Conservation (phyloP, 2,329 filamentous ascomycete species). For the Sclerotiophoma versabilis region DNA sequence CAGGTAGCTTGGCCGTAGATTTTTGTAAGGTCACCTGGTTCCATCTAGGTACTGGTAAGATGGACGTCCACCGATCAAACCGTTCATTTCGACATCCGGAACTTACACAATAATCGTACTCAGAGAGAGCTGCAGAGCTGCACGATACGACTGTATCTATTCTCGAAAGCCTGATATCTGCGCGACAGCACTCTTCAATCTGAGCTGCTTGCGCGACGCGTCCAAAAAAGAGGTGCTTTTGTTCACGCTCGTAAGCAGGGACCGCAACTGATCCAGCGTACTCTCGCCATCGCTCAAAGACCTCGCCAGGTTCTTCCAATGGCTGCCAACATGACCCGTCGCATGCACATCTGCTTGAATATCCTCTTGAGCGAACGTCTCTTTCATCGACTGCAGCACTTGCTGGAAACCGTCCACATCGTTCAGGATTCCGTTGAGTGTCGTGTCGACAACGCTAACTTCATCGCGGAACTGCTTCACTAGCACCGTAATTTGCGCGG, state of each 20-base stretch:
- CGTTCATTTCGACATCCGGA: neutral
- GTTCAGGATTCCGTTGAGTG: slow-evolving; percentile 26
- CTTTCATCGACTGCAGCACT: slow-evolving; percentile 33
- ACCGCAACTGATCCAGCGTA: slow-evolving; percentile 24
- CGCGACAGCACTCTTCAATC: slow-evolving; percentile 25
- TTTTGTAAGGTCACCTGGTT: slow-evolving; percentile 34
- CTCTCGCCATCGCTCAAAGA: slow-evolving; percentile 30
- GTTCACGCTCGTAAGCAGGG: slow-evolving; percentile 24
- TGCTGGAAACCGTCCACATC: slow-evolving; percentile 31
- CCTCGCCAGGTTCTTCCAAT: slow-evolving; percentile 33
- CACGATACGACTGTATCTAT: slow-evolving; percentile 32
- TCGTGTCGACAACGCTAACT: slow-evolving; percentile 27
- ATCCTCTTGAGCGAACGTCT: slow-evolving; percentile 31
- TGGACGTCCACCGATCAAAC: neutral
- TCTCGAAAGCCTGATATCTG: slow-evolving; percentile 28
- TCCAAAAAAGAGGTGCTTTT: slow-evolving; percentile 28
- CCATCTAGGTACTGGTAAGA: slow-evolving; percentile 18
- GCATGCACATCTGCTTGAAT: slow-evolving; percentile 21
- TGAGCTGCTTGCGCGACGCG: slow-evolving; percentile 26
- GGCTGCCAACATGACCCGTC: slow-evolving; percentile 31
- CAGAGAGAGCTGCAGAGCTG: slow-evolving; percentile 30
- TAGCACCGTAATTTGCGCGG: slow-evolving; percentile 22
- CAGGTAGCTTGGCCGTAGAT: slow-evolving; percentile 28
- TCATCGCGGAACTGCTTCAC: slow-evolving; percentile 31
- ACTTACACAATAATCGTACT: slow-evolving; percentile 36